Evolutionary conservation across 2,329 filamentous ascomycete genomes (phyloP).

Genomic region (Botrytis galanthina): DNA sequence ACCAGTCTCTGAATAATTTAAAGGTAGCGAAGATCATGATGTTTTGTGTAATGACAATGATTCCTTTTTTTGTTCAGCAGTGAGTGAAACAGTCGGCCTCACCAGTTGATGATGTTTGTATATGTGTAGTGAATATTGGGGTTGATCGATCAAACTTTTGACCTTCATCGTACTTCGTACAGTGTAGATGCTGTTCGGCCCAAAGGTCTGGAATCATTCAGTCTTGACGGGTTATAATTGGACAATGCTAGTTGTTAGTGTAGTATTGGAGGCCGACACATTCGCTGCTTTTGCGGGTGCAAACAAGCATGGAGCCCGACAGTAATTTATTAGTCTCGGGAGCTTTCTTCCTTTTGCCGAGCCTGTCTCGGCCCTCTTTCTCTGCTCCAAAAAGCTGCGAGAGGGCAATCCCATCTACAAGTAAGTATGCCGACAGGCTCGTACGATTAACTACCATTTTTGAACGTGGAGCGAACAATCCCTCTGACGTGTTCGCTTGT

Average conservation of each 20-base stretch:
- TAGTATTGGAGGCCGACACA: background rate
- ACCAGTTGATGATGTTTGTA: background rate
- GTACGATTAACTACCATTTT: background rate
- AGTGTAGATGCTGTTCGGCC: background rate
- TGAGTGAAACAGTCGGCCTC: background rate
- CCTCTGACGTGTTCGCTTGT: background rate
- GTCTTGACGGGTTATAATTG: background rate
- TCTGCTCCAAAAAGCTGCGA: background rate
- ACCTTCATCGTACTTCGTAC: background rate
- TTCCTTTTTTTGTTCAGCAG: background rate
- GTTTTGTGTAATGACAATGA: background rate
- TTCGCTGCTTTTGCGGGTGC: background rate
- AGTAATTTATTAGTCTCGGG: background rate
- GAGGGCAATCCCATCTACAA: background rate
- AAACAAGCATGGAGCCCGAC: background rate
- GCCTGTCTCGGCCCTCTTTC: background rate
- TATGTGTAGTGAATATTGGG: background rate
- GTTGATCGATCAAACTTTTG: background rate
- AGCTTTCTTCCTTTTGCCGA: background rate
- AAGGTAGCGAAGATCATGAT: background rate
- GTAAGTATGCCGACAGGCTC: background rate
- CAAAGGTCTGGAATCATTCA: background rate
- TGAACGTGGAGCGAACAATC: background rate
- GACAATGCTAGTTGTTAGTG: background rate
- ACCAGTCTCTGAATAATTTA: background rate